phyloP scores from a whole-genome alignment of 257 asterid genomes.

The Lycium barbarum region DNA sequence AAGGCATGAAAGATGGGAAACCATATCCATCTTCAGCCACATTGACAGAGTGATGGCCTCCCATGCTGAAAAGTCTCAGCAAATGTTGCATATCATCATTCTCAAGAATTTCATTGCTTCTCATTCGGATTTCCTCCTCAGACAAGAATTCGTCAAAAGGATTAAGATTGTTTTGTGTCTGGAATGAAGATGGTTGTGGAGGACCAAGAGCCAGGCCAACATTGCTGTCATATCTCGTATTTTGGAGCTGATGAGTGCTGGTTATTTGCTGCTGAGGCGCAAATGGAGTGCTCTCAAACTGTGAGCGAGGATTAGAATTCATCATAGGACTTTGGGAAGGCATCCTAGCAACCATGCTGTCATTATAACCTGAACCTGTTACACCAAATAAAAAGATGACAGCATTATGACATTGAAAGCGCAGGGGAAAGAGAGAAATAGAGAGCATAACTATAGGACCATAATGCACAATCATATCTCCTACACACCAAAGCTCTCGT shows the following conservation, averaged over 20 bases:
- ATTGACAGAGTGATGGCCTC: constrained; percentile 54
- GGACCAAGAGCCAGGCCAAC: constrained; percentile 78
- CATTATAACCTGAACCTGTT: constrained; percentile 62
- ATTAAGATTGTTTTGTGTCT: constrained; percentile 52
- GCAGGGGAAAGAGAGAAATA: not conserved
- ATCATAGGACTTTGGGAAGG: constrained; percentile 51
- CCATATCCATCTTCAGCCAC: constrained; percentile 66
- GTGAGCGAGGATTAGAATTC: constrained; percentile 51
- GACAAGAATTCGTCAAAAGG: constrained; percentile 84
- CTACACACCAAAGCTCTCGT: no score
- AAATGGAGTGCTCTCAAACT: constrained; percentile 51
- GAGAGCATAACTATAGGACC: not conserved
- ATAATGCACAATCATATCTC: no score
- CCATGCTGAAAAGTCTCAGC: constrained; percentile 91
- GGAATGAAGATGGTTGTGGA: constrained; percentile 68
- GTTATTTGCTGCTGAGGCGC: constrained; percentile 47
- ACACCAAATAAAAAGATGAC: not conserved
- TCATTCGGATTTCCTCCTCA: constrained; percentile 88
- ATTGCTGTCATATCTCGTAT: constrained; percentile 42
- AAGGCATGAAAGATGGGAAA: constrained; percentile 64
- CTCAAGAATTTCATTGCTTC: constrained; percentile 91
- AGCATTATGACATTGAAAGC: not conserved
- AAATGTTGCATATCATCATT: constrained; percentile 96
- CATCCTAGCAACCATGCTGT: constrained; percentile 55
- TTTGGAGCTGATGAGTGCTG: constrained; percentile 56